A percentile compares a stretch with the other conserved stretches of the same genome.
Evolutionary conservation across 1,284 basidiomycete species (phyloP).

Genomic region (Taiwanofungus camphoratus): DNA sequence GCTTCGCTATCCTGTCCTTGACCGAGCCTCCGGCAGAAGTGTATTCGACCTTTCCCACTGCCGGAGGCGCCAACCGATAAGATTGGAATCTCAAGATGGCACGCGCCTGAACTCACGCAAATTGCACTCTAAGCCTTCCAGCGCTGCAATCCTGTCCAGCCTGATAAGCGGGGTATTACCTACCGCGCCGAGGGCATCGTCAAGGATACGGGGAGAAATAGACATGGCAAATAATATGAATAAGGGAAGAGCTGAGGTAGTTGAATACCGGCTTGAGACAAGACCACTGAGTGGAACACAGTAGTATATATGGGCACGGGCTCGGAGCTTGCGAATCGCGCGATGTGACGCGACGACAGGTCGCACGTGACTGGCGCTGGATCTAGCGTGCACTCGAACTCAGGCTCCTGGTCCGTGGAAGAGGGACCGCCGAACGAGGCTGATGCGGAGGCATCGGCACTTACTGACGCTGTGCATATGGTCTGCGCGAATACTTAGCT

Average conservation of each 20-base stretch:
- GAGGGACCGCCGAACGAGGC: too few relatives aligned
- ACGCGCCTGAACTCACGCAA: slow-evolving; percentile 53
- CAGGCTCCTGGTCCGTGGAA: too few relatives aligned
- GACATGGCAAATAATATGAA: slow-evolving; percentile 19
- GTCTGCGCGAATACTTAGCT: too few relatives aligned
- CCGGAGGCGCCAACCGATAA: too few relatives aligned
- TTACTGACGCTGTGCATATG: too few relatives aligned
- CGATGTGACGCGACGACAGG: not conserved
- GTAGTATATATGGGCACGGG: not conserved
- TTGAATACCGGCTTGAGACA: not conserved
- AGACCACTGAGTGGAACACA: not conserved
- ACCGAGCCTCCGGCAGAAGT: slow-evolving; percentile 90
- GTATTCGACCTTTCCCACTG: slow-evolving; percentile 90
- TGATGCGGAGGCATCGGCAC: too few relatives aligned
- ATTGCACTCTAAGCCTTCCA: slow-evolving; percentile 84
- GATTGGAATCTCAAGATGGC: not conserved
- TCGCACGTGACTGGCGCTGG: not conserved
- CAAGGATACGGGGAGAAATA: slow-evolving; percentile 45
- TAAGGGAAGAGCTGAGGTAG: not conserved
- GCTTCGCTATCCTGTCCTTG: slow-evolving; percentile 94
- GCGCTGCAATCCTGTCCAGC: slow-evolving; percentile 73
- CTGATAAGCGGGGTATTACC: slow-evolving; percentile 90
- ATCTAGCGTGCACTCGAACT: not conserved
- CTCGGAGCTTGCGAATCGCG: not conserved
- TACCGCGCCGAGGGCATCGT: slow-evolving; percentile 78